Conservation (phyloP, 257 asterid genomes). For the Capsicum pubescens region DNA sequence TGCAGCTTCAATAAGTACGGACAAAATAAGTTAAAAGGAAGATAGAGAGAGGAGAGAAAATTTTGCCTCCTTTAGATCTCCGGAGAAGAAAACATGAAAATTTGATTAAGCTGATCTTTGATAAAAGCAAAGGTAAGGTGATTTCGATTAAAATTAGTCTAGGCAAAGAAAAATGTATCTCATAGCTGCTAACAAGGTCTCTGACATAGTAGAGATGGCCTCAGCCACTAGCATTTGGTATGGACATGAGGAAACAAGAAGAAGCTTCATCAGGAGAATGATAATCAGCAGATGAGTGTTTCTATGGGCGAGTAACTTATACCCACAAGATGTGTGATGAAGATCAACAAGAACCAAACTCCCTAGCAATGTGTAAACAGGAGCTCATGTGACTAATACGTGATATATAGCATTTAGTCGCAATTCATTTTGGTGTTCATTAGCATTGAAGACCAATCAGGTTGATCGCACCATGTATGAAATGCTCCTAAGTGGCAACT, state of each 20-base stretch:
- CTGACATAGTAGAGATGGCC: background rate
- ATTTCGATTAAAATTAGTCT: background rate
- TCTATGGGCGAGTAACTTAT: background rate
- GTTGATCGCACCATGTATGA: background rate
- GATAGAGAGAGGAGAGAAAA: background rate
- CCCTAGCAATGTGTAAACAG: background rate
- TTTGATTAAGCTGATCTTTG: background rate
- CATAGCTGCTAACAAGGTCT: background rate
- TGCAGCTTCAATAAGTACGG: background rate
- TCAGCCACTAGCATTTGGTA: background rate
- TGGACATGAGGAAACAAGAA: background rate
- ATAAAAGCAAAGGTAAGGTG: background rate
- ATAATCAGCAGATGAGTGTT: background rate
- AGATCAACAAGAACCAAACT: constrained; percentile 3
- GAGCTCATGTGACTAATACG: background rate
- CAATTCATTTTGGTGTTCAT: background rate
- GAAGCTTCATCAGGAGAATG: background rate
- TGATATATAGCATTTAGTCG: background rate
- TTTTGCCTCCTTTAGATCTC: background rate
- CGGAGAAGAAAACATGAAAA: background rate
- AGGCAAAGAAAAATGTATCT: background rate
- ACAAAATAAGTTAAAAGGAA: background rate
- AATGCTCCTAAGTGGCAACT: background rate
- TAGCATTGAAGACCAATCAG: background rate
- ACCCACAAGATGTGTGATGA: background rate